phyloP scores from a whole-genome alignment of 2,329 filamentous ascomycete genomes.

The Pseudogymnoascus sp. region DNA sequence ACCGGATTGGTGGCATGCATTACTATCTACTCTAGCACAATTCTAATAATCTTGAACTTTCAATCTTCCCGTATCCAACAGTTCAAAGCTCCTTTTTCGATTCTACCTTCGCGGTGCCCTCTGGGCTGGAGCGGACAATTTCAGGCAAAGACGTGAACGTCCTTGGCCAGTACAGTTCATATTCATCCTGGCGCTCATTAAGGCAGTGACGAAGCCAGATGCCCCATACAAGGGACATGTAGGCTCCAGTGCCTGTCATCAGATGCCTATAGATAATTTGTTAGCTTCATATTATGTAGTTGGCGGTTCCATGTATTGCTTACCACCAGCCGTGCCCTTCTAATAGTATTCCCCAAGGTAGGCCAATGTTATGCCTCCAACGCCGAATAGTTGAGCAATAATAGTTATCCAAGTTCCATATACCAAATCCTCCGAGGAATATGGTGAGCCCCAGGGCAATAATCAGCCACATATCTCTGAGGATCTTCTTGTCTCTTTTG shows the following conservation, averaged over 20 bases:
- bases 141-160: slow-evolving; percentile 38
- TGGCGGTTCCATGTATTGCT: slow-evolving; percentile 22
- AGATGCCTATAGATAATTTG: slow-evolving; percentile 42
- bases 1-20: neutral
- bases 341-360: slow-evolving; percentile 65
- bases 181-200: slow-evolving; percentile 59
- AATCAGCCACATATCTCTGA: slow-evolving; percentile 62
- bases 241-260: slow-evolving; percentile 64
- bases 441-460: slow-evolving; percentile 51
- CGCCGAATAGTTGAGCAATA: slow-evolving; percentile 50
- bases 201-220: slow-evolving; percentile 63
- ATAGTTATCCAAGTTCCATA: slow-evolving; percentile 61
- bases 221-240: slow-evolving; percentile 65
- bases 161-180: slow-evolving; percentile 54
- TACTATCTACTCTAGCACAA: neutral
- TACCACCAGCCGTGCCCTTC: slow-evolving; percentile 68
- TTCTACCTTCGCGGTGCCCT: neutral
- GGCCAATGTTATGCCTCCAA: slow-evolving; percentile 54
- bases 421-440: slow-evolving; percentile 57
- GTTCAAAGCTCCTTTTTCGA: neutral
- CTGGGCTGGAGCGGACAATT: slow-evolving; percentile 20
- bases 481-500: slow-evolving; percentile 46
- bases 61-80: neutral
- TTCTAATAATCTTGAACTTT: neutral
- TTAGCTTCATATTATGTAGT: neutral